Conservation (phyloP, 352 stramenopile genomes). For the Lagenidium giganteum region DNA sequence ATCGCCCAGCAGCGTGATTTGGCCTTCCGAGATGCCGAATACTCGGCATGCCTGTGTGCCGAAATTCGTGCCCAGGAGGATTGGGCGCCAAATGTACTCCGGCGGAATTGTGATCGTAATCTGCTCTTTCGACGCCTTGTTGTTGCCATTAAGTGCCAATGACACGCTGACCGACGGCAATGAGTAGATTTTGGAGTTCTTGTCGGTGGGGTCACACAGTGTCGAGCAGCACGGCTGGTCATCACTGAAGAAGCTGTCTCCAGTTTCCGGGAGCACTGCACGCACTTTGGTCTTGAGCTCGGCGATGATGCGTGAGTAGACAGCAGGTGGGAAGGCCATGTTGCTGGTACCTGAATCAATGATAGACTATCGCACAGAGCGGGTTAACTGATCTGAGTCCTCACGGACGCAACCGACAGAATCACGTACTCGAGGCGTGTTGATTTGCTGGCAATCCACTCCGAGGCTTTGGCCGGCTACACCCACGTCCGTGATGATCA, state of each 20-base stretch:
- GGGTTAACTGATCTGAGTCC: too few species aligned
- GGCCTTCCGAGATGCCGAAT: slow-evolving; percentile 62
- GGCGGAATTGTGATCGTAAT: slow-evolving; percentile 56
- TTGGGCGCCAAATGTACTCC: slow-evolving; percentile 67
- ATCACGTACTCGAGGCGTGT: slow-evolving; percentile 36
- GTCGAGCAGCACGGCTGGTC: slow-evolving; percentile 38
- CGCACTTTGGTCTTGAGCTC: slow-evolving; percentile 42
- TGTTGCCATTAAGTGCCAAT: slow-evolving; percentile 33
- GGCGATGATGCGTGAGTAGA: slow-evolving; percentile 41
- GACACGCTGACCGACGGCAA: slow-evolving; percentile 44
- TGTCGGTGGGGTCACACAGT: slow-evolving; percentile 49
- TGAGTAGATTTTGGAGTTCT: slow-evolving; percentile 39
- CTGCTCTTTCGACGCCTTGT: slow-evolving; percentile 36
- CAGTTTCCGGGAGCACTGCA: slow-evolving; percentile 20
- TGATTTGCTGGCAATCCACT: slow-evolving; percentile 44
- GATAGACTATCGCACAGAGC: too few species aligned
- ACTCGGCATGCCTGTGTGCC: slow-evolving; percentile 37
- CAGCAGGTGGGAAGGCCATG: slow-evolving; percentile 41
- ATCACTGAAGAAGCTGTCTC: slow-evolving; percentile 57
- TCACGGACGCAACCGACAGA: too few species aligned
- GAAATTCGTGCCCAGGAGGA: slow-evolving; percentile 29
- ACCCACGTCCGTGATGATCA: slow-evolving; percentile 52
- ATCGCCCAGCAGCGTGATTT: slow-evolving; percentile 52
- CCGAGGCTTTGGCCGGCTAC: slow-evolving; percentile 34
- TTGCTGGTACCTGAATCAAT: slow-evolving; percentile 67